A percentile compares a stretch with the other conserved stretches of the same genome.
Evolutionary conservation across 148 eudicot genomes (phyloP).

Genomic region (Beta vulgaris): DNA sequence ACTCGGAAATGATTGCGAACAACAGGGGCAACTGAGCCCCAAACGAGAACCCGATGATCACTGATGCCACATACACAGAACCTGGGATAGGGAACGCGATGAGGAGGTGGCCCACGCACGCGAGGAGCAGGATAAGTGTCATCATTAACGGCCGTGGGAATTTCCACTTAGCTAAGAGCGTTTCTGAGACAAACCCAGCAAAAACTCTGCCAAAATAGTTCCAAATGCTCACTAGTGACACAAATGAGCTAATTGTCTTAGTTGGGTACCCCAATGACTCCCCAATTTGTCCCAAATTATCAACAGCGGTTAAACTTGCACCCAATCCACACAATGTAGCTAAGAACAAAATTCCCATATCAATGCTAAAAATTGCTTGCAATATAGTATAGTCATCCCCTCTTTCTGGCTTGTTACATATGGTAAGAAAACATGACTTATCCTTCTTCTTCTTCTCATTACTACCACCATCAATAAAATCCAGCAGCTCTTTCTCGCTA

Average conservation of each 20-base stretch:
- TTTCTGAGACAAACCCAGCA: slow-evolving; percentile 45
- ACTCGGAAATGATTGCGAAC: slow-evolving; percentile 48
- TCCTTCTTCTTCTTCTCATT: not conserved
- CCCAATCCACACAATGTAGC: slow-evolving; percentile 48
- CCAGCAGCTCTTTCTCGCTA: not conserved
- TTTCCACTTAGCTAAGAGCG: slow-evolving; percentile 36
- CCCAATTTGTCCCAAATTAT: slow-evolving; percentile 56
- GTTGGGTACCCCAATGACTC: slow-evolving; percentile 47
- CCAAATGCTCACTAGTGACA: slow-evolving; percentile 60
- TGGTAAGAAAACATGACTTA: slow-evolving; percentile 26
- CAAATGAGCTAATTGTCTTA: slow-evolving; percentile 36
- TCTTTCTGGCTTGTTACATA: slow-evolving; percentile 40
- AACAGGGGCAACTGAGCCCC: slow-evolving; percentile 49
- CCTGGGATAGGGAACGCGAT: slow-evolving; percentile 44
- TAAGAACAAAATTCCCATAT: slow-evolving; percentile 47
- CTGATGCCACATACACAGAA: slow-evolving; percentile 40
- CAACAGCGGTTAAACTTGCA: slow-evolving; percentile 44
- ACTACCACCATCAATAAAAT: not conserved
- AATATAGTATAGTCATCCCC: slow-evolving; percentile 54
- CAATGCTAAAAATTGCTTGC: slow-evolving; percentile 49
- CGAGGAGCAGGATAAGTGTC: slow-evolving; percentile 41
- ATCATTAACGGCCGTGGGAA: slow-evolving; percentile 51
- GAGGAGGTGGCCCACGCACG: slow-evolving; percentile 41
- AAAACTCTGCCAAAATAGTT: slow-evolving; percentile 43
- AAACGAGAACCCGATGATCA: slow-evolving; percentile 48